Base-by-base conservation (phyloP, 2,329 filamentous ascomycete genomes). In the Harringtonia aguacate region DNA sequence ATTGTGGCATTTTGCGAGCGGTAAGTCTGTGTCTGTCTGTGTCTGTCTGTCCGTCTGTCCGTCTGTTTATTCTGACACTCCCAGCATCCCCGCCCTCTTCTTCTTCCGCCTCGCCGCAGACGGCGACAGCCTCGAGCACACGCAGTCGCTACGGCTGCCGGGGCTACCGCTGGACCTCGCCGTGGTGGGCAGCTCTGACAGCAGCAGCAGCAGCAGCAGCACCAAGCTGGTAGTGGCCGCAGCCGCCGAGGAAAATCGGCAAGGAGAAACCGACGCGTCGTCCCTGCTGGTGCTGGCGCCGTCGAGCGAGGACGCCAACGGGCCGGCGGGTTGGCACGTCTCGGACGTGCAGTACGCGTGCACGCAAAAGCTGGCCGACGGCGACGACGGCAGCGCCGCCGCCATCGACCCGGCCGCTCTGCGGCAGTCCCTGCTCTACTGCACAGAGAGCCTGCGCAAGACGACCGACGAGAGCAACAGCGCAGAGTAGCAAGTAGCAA, bases 71-170 rank as follows among this genome's bases (percentile, higher is more conserved):
- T 22, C n/a, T 33, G 37, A 48, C 21, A 22, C 12, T 30, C 17
- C 27, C 49, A 78, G 71, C 30, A 58, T 74, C 44, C 73, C 78
- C 46, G 84, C 72, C 34, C 63, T 94, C 9, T 79, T 90, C 59
- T 64, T 74, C 44, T 84, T 82, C 64, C 62, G 63, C n/a, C 65
- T 84, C 31, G 58, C 59, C n/a, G 48, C 58, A 1, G 58, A 73
- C 39, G 48, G 47, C 39, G 72, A 71, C 48, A 61, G 57, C 14
- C 65, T 86, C 34, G 59, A 64, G 9, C 65, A 73, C 48, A 58
- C 61, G 8, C 62, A 69, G 37, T 72, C 70, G 41, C 55, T 86
- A 43, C 59, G 66, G 33, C 59, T 86, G 5, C 66, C 70, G 3
- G 82, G 82, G 14, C 43, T 52, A 13, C 73, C 79, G 1, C 70